These are phyloP conservation scores for Aspergillus ibericus DNA, from an alignment of 2,329 filamentous ascomycete genomes.

Conservation along the genomic window DNA sequence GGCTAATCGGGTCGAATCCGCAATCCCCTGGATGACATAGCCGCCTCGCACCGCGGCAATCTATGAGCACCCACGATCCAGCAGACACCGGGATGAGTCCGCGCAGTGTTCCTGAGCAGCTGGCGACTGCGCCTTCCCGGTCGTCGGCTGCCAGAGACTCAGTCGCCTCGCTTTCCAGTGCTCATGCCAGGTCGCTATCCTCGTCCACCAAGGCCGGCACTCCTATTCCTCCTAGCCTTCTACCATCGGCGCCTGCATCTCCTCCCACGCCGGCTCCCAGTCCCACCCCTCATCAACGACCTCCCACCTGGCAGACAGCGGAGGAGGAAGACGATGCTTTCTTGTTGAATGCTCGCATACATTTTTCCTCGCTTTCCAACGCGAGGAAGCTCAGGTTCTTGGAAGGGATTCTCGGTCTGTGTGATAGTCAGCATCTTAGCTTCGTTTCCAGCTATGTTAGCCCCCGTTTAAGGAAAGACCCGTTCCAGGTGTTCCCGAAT, in stretches of 20 bases:
- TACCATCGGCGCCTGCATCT: conserved; percentile 64
- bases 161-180: conserved; percentile 23
- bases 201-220: conserved; percentile 52
- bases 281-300: conserved; percentile 62
- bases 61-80: conserved; percentile 28
- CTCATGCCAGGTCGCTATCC: conserved; percentile 44
- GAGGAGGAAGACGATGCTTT: conserved; percentile 76
- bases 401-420: conserved; percentile 86
- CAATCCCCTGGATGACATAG: conserved; percentile 14
- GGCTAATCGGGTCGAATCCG: conserved; percentile 14
- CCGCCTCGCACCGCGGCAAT: conserved; percentile 22
- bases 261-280: conserved; percentile 68
- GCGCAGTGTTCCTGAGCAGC: conserved; percentile 29
- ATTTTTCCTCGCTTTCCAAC: conserved; percentile 76
- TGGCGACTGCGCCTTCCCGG: conserved; percentile 30
- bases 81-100: conserved; percentile 33
- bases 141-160: conserved; percentile 31
- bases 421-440: conserved; percentile 90
- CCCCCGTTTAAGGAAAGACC: conserved; percentile 91
- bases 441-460: conserved; percentile 97
- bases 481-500: conserved; percentile 86
- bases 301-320: conserved; percentile 49
- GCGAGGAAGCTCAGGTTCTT: conserved; percentile 77
- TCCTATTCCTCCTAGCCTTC: conserved; percentile 59
- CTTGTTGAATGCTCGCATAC: conserved; percentile 72